These are phyloP conservation scores for Pleomassaria siparia DNA, from an alignment of 2,329 filamentous ascomycete genomes.

Conservation along the genomic window DNA sequence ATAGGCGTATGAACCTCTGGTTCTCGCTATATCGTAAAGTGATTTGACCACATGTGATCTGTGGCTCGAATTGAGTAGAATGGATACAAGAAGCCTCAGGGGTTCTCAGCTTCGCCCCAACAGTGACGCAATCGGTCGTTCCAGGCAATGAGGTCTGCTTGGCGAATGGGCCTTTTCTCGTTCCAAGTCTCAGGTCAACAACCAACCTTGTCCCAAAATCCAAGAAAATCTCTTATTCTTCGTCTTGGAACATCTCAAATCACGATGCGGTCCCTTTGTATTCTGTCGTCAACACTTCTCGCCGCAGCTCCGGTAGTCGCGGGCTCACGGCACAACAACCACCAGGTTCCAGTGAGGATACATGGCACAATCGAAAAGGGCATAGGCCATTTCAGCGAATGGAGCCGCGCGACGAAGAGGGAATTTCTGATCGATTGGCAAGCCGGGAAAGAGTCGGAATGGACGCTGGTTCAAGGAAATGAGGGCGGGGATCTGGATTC, in stretches of 20 bases:
- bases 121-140: not conserved
- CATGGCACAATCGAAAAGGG: conserved; percentile 20
- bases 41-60: no score
- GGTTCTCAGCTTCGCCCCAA: not conserved
- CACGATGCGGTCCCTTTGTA: not conserved
- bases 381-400: conserved; percentile 53
- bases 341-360: not conserved
- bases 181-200: not conserved
- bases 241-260: not conserved
- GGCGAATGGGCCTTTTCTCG: not conserved
- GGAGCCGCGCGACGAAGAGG: conserved; percentile 51
- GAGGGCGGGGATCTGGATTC: conserved; percentile 49
- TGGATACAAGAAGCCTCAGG: not conserved
- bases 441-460: conserved; percentile 44
- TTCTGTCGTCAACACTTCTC: not conserved
- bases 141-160: not conserved
- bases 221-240: not conserved
- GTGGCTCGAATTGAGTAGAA: not conserved
- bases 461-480: conserved; percentile 51
- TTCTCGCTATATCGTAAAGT: no score
- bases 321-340: not conserved
- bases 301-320: not conserved
- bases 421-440: conserved; percentile 53
- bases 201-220: not conserved
- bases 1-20: no score